Evolutionary conservation across 2,329 filamentous ascomycete species (phyloP), one percentile per base, ranked within the genome.

Genomic region (Microdochium nivale): DNA sequence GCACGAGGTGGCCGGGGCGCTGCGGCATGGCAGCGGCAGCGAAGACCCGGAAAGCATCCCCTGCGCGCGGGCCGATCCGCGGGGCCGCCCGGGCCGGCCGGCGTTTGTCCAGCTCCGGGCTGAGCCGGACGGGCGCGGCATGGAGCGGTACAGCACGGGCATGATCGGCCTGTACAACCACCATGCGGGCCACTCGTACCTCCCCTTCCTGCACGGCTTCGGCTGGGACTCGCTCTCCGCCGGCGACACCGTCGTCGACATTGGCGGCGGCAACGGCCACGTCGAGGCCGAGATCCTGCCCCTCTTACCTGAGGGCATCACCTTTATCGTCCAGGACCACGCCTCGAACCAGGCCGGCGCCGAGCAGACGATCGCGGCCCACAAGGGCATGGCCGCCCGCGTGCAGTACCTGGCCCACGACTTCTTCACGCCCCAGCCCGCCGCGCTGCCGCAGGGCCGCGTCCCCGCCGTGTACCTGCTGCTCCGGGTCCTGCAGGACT

Each of bases 401-500:
- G 55, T 69, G 23, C 47, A 24, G 2, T 68, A 67, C 51, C 51
- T 59, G 47, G 48, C 56, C 14, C 66, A 70, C 50, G 62, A 69
- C 54, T 70, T 71, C 56, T 70, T 71, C 53, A 50, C 58, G 24
- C 53, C 60, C 8, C 67, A 72, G 54, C 65, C 67, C 0, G 35
- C 7, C 11, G 46, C 63, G 7, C 52, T 57, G 25, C 27, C 10
- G 51, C 59, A 14, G 63, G 44, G 24, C 21, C 13, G 11, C 19
- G 44, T 47, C 21, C 65, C 9, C 54, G 59, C 43, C 60, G 55
- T 63, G 4, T 73, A 71, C 53, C 58, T 68, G 23, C 63, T 71
- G 32, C 64, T 69, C 24, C 64, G 61, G 54, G 62, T 70, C 11
- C 55, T 72, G 24, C 71, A 73, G 53, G 70, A 74, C 51, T 71